Evolutionary conservation across 192 early-diverging fungal species (phyloP), one percentile per base, ranked within the genome.

Genomic region (Coemansia sp.): DNA sequence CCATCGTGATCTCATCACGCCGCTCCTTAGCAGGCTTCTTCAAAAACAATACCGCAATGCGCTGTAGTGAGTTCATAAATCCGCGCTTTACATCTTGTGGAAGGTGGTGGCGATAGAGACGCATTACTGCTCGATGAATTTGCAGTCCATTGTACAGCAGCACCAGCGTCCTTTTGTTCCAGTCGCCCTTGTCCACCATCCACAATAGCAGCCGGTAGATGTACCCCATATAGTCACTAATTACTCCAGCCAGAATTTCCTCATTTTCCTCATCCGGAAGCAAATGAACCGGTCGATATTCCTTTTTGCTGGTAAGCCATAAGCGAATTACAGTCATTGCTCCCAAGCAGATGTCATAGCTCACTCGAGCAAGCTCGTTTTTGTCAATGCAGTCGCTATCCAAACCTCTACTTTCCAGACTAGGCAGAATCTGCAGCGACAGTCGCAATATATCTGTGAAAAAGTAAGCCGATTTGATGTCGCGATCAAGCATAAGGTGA

Each of bases 61-160:
- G 28, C 6, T 77, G 73, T 4, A 77, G 59, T 2, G 36, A 37
- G 26, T 61, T 63, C 55, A 76, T 58, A 53, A 69, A 61, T 12
- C 12, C 37, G 0, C n/a, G 31, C 30, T 31, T 44, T 12, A 35
- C 13, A 5, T 38, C 35, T 7, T 37, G 50, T 12, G 65, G 38
- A 18, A 76, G 35, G 5, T 51, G 28, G 23, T 53, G 37, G 13
- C 58, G 59, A 18, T 77, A 77, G 6, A 63, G 55, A 5, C 63
- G 63, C 37, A 66, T 42, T 10, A 47, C 56, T 6, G 39, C 52
- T 1, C 59, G 63, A 40, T 77, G 73, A 4, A 77, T 44, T 14
- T 66, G 63, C 11, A 77, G 53, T 14, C 51, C 53, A 30, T 77
- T 70, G 35, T 77, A 77, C 6, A 77, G 42, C 16, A 77, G 35